Conservation (phyloP, 805 yeast genomes). For the Candida succiphila region DNA sequence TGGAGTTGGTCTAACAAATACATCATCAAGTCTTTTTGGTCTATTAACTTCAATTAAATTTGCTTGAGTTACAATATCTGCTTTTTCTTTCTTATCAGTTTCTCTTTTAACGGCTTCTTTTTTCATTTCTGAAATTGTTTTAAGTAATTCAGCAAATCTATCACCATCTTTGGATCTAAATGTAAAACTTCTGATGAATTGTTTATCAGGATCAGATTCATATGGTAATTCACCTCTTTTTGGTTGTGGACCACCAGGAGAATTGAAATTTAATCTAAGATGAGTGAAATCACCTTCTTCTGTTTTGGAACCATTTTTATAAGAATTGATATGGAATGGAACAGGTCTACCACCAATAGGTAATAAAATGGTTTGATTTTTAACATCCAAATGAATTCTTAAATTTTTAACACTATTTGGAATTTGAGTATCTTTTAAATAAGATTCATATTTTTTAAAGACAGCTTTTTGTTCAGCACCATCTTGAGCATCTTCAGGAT, state of each 20-base stretch:
- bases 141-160: constrained; percentile 82
- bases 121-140: constrained; percentile 85
- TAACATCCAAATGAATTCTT: constrained; percentile 78
- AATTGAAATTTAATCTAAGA: constrained; percentile 80
- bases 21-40: constrained; percentile 78
- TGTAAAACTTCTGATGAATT: constrained; percentile 79
- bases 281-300: constrained; percentile 96
- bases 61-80: constrained; percentile 91
- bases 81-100: constrained; percentile 80
- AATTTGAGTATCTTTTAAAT: constrained; percentile 85
- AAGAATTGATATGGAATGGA: constrained; percentile 92
- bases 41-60: constrained; percentile 76
- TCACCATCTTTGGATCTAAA: constrained; percentile 85
- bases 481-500: constrained; percentile 67
- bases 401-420: constrained; percentile 78
- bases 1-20: constrained; percentile 90
- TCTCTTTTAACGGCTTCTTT: constrained; percentile 87
- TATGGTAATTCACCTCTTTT: constrained; percentile 80
- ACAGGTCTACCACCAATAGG: constrained; percentile 96
- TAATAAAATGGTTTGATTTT: constrained; percentile 77
- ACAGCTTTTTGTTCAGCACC: constrained; percentile 52
- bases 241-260: constrained; percentile 72
- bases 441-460: constrained; percentile 92
- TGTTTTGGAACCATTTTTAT: constrained; percentile 87
- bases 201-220: constrained; percentile 79